Percentiles rank a stretch among this genome's conserved stretches.
Conservation (phyloP, 2,329 filamentous ascomycete species). For the Cercospora sp. region DNA sequence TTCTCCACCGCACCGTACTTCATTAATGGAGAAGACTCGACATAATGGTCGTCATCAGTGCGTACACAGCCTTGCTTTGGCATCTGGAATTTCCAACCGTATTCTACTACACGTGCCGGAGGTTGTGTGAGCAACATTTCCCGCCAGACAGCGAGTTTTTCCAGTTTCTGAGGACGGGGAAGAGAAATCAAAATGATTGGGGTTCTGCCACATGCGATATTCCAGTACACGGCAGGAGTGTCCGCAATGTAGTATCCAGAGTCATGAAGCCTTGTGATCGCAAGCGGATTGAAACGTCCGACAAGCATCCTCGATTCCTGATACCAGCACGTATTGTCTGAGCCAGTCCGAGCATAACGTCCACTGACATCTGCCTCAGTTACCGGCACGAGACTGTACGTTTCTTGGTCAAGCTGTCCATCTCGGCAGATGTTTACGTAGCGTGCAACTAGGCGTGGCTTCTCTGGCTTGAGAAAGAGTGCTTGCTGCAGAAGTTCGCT, state of each 20-base stretch:
- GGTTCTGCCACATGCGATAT: not conserved
- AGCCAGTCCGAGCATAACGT: not conserved
- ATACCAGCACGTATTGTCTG: not conserved
- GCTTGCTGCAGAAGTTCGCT: not conserved
- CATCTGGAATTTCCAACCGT: not conserved
- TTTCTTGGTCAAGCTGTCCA: not conserved
- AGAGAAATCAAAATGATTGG: not conserved
- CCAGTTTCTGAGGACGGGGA: not conserved
- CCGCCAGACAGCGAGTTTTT: not conserved
- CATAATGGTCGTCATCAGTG: too few species aligned
- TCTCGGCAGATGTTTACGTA: not conserved
- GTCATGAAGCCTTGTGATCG: not conserved
- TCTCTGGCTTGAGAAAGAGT: not conserved
- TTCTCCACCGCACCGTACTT: not conserved
- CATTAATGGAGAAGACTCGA: too few species aligned
- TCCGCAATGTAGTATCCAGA: not conserved
- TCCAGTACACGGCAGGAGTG: not conserved
- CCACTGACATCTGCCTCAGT: not conserved
- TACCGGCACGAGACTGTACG: not conserved
- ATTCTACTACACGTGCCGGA: not conserved
- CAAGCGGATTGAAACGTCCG: not conserved
- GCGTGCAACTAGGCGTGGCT: not conserved
- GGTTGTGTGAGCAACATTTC: not conserved
- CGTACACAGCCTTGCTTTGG: not conserved
- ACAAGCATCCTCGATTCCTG: not conserved